Conservation (phyloP, 805 yeast species). For the Saitoella complicata region DNA sequence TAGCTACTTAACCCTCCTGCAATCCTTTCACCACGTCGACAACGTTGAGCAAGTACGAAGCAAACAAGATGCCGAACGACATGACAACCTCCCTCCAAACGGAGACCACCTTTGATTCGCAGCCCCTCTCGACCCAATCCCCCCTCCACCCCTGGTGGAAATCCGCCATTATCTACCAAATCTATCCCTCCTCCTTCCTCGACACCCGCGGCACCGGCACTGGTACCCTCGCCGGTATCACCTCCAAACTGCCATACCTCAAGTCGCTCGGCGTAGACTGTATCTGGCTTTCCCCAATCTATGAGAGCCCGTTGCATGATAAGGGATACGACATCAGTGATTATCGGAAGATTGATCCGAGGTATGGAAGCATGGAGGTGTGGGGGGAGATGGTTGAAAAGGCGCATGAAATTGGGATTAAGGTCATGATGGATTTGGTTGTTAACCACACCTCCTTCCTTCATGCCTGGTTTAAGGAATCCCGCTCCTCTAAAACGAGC, state of each 20-base stretch:
- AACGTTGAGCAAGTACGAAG: no score
- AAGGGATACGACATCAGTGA: constrained; percentile 48
- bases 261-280: constrained; percentile 34
- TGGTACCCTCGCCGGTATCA: constrained; percentile 40
- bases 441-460: constrained; percentile 41
- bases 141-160: constrained; percentile 29
- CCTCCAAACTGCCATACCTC: constrained; percentile 35
- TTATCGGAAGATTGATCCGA: constrained; percentile 35
- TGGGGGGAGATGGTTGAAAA: constrained; percentile 33
- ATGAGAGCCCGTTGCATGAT: constrained; percentile 42
- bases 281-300: constrained; percentile 43
- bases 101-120: no score
- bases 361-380: constrained; percentile 39
- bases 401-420: constrained; percentile 34
- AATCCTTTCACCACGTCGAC: no score
- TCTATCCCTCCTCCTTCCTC: constrained; percentile 45
- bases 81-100: no score
- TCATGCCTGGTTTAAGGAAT: constrained; percentile 44
- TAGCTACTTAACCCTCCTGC: no score
- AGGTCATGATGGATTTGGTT: constrained; percentile 38
- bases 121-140: no score
- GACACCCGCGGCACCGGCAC: constrained; percentile 45
- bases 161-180: constrained; percentile 39
- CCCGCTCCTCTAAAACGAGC: constrained; percentile 32
- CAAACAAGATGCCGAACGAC: no score